Conservation (phyloP, 768 basidiomycete genomes). For the Russula brevipes region DNA sequence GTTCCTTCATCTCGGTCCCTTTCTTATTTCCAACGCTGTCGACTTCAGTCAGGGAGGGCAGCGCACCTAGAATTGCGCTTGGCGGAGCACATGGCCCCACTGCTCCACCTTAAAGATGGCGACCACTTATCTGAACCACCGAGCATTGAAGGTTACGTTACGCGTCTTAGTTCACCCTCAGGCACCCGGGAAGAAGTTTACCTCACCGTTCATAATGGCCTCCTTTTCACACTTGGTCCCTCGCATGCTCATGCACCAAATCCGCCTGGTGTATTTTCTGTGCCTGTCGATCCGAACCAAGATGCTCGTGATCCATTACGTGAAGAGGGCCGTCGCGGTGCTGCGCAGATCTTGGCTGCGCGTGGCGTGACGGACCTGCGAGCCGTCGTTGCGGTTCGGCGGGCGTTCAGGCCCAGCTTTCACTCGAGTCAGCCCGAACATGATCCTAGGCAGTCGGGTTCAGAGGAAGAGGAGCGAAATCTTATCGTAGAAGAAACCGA, state of each 20-base stretch:
- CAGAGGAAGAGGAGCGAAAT: constrained; percentile 27
- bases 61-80: constrained; percentile 70
- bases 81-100: constrained; percentile 59
- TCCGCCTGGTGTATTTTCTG: constrained; percentile 52
- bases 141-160: constrained; percentile 80
- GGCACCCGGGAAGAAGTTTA: constrained; percentile 59
- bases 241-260: constrained; percentile 59
- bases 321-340: constrained; percentile 55
- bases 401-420: constrained; percentile 51
- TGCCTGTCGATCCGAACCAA: constrained; percentile 30
- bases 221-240: constrained; percentile 56
- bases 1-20: constrained; percentile 17
- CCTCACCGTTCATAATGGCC: constrained; percentile 65
- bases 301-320: constrained; percentile 35
- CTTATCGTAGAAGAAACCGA: constrained; percentile 44
- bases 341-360: constrained; percentile 56
- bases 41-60: constrained; percentile 35
- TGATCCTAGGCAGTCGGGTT: constrained; percentile 23
- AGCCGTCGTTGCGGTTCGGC: constrained; percentile 55
- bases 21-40: constrained; percentile 12
- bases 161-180: constrained; percentile 58
- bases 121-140: constrained; percentile 65
- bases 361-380: constrained; percentile 71
- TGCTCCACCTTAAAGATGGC: constrained; percentile 41
- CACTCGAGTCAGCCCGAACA: constrained; percentile 26